Evolutionary conservation across 2,329 filamentous ascomycete species (phyloP).

Genomic region (Cucurbitaria berberidis): DNA sequence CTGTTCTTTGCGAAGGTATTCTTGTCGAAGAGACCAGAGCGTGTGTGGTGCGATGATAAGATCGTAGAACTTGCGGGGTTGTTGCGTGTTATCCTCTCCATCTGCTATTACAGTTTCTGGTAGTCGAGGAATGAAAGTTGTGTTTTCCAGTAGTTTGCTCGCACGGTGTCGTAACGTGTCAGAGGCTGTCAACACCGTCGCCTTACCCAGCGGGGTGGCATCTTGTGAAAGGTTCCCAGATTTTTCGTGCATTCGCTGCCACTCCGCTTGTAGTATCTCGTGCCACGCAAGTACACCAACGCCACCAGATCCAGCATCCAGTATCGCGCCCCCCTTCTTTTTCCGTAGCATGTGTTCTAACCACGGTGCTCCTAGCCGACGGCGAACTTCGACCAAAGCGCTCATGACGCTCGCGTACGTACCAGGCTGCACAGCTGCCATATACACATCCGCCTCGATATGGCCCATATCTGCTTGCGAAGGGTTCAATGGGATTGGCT

Average conservation of each 20-base stretch:
- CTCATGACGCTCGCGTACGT: conserved; percentile 72
- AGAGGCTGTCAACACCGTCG: conserved; percentile 80
- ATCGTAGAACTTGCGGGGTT: conserved; percentile 78
- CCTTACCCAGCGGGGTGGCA: conserved; percentile 67
- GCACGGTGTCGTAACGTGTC: conserved; percentile 76
- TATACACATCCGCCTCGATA: conserved; percentile 76
- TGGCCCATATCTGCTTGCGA: conserved; percentile 71
- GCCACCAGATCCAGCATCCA: conserved; percentile 78
- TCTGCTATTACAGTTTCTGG: conserved; percentile 80
- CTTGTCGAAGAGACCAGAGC: conserved; percentile 76
- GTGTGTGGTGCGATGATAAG: conserved; percentile 88
- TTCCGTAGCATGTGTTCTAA: conserved; percentile 68
- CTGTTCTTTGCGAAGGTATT: conserved; percentile 76
- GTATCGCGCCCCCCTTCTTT: conserved; percentile 66
- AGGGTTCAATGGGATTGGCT: conserved; percentile 68
- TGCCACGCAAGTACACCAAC: conserved; percentile 77
- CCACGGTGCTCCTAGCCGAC: conserved; percentile 74
- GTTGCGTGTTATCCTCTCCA: conserved; percentile 45
- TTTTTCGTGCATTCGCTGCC: conserved; percentile 67
- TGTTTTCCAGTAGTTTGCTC: conserved; percentile 80
- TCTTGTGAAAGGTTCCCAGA: conserved; percentile 28
- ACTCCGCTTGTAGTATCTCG: conserved; percentile 80
- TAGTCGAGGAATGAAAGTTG: conserved; percentile 88
- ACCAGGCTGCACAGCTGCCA: conserved; percentile 72
- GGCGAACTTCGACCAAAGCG: conserved; percentile 74